These are phyloP conservation scores for Backusella parvicylindrica DNA, from an alignment of 192 early-diverging fungal genomes.

Conservation along the genomic window DNA sequence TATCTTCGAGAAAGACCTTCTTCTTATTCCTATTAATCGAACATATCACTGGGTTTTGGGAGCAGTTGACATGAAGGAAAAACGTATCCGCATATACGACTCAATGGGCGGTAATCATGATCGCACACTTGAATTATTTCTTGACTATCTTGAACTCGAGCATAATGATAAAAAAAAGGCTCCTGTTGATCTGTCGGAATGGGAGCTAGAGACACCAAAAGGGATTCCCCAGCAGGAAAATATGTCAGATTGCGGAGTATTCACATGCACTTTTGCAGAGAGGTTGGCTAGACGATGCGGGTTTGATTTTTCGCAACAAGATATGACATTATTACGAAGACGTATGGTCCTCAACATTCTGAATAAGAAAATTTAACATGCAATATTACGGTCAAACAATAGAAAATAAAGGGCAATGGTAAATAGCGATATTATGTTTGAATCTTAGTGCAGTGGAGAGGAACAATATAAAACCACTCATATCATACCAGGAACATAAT, in stretches of 20 bases:
- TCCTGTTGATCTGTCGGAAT: constrained; percentile 58
- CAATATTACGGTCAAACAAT: no score
- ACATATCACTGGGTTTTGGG: constrained; percentile 44
- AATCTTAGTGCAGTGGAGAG: no score
- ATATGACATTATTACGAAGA: constrained; percentile 69
- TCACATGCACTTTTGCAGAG: constrained; percentile 87
- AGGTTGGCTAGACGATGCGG: constrained; percentile 50
- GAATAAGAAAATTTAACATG: constrained; percentile 11
- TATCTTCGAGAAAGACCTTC: constrained; percentile 71
- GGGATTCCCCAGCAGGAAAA: constrained; percentile 83
- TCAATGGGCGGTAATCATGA: constrained; percentile 68
- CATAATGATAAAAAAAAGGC: constrained; percentile 65
- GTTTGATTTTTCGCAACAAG: constrained; percentile 69
- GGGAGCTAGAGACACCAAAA: constrained; percentile 62
- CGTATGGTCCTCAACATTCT: constrained; percentile 79
- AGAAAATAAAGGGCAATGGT: no score
- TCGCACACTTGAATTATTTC: constrained; percentile 52
- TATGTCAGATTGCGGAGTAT: constrained; percentile 94
- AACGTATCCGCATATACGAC: constrained; percentile 79
- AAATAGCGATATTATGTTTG: no score
- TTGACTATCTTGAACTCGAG: constrained; percentile 71
- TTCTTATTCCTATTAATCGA: constrained; percentile 84
- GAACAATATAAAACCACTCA: no score
- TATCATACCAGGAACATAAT: no score
- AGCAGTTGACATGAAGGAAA: constrained; percentile 45